Base-by-base conservation (phyloP, 176 grass and related monocot species). In the Bolboschoenus planiculmis region DNA sequence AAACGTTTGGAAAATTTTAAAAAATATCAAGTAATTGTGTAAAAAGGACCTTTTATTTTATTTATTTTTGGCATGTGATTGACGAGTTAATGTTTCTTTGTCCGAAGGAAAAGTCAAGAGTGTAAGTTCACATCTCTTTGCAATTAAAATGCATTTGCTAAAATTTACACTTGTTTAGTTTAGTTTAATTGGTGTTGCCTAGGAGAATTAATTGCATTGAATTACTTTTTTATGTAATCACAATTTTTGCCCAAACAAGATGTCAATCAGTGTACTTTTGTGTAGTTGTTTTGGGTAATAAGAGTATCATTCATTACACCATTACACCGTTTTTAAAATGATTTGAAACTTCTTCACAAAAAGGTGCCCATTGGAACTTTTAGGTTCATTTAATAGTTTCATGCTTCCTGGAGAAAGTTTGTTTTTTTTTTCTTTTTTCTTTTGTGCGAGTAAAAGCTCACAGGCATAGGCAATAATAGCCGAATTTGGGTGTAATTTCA, bases 191-290 rank as follows among this genome's bases (percentile, higher is more conserved):
- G 50, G 43, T 48, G 43, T 13, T 66, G 31, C 14, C 61, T 34
- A 10, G 11, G 5, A 64, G 13, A 35, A 33, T n/a, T n/a, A n/a
- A n/a, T n/a, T n/a, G n/a, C n/a, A n/a, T n/a, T n/a, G n/a, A n/a
- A n/a, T n/a, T n/a, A n/a, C n/a, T n/a, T n/a, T n/a, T 68, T 27
- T 50, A 47, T 74, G 68, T 7, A 75, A 67, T 67, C 34, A 67
- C 20, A 72, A 44, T 3, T 26, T 13, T 75, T 48, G 70, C 5
- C 23, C 70, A 75, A 26, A 42, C 40, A 48, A 48, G 11, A 16
- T 75, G 42, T 14, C 10, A 48, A 75, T 26, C 0, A 27, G 30
- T 75, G 70, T 48, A 27, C 42, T 75, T 27, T 50, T 75, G 42
- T 75, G 18, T 75, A 4, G 42, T 75, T 75, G 30, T 29, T 75